phyloP scores from a whole-genome alignment of 148 eudicot genomes.

The Hydrangea macrophylla region DNA sequence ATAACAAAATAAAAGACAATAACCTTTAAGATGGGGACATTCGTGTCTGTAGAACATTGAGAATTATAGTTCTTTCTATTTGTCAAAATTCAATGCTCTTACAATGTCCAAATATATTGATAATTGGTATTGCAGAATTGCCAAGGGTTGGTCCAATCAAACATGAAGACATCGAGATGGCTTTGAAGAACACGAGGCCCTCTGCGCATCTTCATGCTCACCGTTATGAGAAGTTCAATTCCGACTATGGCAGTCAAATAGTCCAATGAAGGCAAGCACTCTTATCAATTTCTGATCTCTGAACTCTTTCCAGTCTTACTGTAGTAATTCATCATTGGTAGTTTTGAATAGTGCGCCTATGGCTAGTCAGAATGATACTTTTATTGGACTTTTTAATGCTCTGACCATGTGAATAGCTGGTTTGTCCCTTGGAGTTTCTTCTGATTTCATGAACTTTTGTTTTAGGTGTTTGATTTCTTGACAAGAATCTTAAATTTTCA shows the following conservation, averaged over 20 bases:
- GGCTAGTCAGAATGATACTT: neutral
- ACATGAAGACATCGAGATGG: conserved; percentile 63
- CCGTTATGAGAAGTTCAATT: conserved; percentile 85
- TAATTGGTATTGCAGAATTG: conserved; percentile 52
- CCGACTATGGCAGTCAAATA: conserved; percentile 88
- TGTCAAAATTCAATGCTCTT: neutral
- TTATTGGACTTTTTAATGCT: neutral
- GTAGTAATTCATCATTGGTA: neutral
- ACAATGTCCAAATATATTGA: neutral
- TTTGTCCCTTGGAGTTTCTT: neutral
- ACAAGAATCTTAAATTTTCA: neutral
- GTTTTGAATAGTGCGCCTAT: neutral
- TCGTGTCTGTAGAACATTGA: neutral
- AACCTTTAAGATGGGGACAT: neutral
- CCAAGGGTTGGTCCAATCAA: conserved; percentile 86
- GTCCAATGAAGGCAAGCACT: conserved; percentile 45
- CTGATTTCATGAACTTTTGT: neutral
- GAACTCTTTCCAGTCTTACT: neutral
- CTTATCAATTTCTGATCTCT: neutral
- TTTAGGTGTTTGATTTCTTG: neutral
- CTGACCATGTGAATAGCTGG: neutral
- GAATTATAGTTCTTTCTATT: neutral
- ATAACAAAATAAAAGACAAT: too few relatives aligned
- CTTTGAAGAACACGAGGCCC: conserved; percentile 89
- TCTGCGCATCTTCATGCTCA: conserved; percentile 90